phyloP scores from a whole-genome alignment of 2,329 filamentous ascomycete genomes.

The Cladophialophora exuberans region DNA sequence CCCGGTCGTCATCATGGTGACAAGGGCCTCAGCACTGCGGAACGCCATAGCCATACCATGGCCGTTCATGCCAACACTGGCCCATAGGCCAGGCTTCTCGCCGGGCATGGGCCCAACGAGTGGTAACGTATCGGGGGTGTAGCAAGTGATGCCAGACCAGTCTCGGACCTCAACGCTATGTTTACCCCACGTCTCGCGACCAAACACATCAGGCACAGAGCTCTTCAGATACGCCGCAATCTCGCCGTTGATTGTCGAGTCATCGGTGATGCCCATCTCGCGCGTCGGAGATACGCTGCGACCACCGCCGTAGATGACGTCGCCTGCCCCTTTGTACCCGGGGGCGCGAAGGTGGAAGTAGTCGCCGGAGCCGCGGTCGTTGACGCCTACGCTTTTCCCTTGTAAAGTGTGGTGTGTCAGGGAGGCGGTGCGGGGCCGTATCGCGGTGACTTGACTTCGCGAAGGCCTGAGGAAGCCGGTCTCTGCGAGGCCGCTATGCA shows the following conservation, averaged over 20 bases:
- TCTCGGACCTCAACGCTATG: slow-evolving; percentile 5
- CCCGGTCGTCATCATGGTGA: slow-evolving; percentile 40
- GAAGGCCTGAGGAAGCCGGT: slow-evolving; percentile 45
- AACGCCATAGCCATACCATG: slow-evolving; percentile 55
- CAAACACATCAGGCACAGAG: neutral
- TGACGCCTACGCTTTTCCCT: slow-evolving; percentile 35
- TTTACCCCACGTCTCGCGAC: neutral
- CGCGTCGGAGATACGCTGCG: slow-evolving; percentile 13
- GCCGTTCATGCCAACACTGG: slow-evolving; percentile 55
- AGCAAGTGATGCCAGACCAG: slow-evolving; percentile 54
- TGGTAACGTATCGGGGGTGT: slow-evolving; percentile 53
- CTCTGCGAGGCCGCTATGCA: slow-evolving; percentile 48
- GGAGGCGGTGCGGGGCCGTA: slow-evolving; percentile 45
- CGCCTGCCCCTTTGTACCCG: slow-evolving; percentile 32
- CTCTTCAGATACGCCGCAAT: slow-evolving; percentile 39
- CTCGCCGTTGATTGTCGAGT: slow-evolving; percentile 46
- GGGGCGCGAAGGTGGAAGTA: slow-evolving; percentile 38
- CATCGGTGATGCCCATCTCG: slow-evolving; percentile 42
- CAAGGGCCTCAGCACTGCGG: slow-evolving; percentile 50
- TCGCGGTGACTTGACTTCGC: slow-evolving; percentile 49
- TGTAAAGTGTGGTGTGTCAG: slow-evolving; percentile 39
- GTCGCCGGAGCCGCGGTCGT: slow-evolving; percentile 39
- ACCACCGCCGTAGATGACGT: slow-evolving; percentile 35
- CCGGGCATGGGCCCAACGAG: slow-evolving; percentile 49
- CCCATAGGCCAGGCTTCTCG: slow-evolving; percentile 49